phyloP scores from a whole-genome alignment of 345 rosid genomes.

The Cardamine occulta region DNA sequence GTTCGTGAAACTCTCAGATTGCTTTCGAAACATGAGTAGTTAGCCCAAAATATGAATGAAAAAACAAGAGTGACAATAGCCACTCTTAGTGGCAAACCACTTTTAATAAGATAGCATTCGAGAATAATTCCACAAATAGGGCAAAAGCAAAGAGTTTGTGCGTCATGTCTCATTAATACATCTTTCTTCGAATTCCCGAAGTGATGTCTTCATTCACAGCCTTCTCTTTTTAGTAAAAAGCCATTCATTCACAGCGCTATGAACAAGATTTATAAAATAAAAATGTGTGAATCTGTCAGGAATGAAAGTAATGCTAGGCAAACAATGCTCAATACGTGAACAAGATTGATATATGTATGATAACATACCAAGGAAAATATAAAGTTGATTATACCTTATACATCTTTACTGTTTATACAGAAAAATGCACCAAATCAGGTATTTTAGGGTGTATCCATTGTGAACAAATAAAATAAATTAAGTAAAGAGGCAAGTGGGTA shows the following conservation, averaged over 20 bases:
- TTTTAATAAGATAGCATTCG: conserved; percentile 31
- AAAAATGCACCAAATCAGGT: conserved; percentile 11
- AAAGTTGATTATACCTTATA: conserved; percentile 1
- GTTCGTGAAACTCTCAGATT: too few relatives aligned
- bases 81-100: conserved; percentile 40
- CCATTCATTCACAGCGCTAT: not conserved
- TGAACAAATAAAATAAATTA: conserved; percentile 7
- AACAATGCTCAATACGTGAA: conserved; percentile 11
- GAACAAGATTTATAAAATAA: not conserved
- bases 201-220: not conserved
- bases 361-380: not conserved
- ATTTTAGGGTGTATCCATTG: not conserved
- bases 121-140: conserved; percentile 36
- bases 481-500: conserved; percentile 32
- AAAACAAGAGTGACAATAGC: conserved; percentile 33
- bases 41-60: not conserved
- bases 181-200: not conserved
- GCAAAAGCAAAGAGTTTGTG: conserved; percentile 23
- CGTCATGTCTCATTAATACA: conserved; percentile 29
- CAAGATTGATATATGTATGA: not conserved
- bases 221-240: not conserved
- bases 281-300: not conserved
- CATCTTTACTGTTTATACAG: not conserved
- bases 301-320: not conserved
- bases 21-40: conserved; percentile 1